phyloP scores from a whole-genome alignment of 2,329 filamentous ascomycete genomes.

The Lachnellula cervina region DNA sequence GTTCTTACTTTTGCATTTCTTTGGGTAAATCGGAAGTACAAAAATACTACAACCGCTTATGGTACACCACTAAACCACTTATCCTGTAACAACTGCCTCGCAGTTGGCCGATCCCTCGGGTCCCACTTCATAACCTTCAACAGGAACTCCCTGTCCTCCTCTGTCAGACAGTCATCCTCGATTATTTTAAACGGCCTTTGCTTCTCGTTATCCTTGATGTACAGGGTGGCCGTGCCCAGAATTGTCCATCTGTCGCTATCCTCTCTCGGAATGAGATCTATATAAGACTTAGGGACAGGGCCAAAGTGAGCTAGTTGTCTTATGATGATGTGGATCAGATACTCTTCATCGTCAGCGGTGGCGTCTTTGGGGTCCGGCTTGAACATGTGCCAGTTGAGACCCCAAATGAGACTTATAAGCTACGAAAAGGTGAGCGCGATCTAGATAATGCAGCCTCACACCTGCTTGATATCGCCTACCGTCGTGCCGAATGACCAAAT shows the following conservation, averaged over 20 bases:
- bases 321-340: constrained; percentile 22
- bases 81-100: constrained; percentile 24
- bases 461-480: constrained; percentile 25
- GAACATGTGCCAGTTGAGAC: constrained; percentile 24
- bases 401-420: constrained; percentile 28
- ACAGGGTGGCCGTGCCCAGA: constrained; percentile 16
- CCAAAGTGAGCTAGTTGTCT: constrained; percentile 23
- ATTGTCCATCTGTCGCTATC: constrained; percentile 20
- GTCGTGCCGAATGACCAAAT: constrained; percentile 38
- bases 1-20: too few relatives aligned
- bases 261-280: constrained; percentile 21
- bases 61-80: constrained; percentile 24
- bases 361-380: constrained; percentile 24
- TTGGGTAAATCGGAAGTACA: too few relatives aligned
- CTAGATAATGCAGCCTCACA: constrained; percentile 13
- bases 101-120: constrained; percentile 26
- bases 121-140: constrained; percentile 25
- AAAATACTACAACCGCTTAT: constrained; percentile 10
- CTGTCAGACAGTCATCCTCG: constrained; percentile 21
- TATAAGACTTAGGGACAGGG: constrained; percentile 21
- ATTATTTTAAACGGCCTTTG: constrained; percentile 24
- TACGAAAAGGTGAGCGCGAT: constrained; percentile 19
- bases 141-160: constrained; percentile 20
- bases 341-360: constrained; percentile 22
- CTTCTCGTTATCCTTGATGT: constrained; percentile 20